Conservation (phyloP, 1,139 yeast genomes). For the Protomyces arabidopsidicola region DNA sequence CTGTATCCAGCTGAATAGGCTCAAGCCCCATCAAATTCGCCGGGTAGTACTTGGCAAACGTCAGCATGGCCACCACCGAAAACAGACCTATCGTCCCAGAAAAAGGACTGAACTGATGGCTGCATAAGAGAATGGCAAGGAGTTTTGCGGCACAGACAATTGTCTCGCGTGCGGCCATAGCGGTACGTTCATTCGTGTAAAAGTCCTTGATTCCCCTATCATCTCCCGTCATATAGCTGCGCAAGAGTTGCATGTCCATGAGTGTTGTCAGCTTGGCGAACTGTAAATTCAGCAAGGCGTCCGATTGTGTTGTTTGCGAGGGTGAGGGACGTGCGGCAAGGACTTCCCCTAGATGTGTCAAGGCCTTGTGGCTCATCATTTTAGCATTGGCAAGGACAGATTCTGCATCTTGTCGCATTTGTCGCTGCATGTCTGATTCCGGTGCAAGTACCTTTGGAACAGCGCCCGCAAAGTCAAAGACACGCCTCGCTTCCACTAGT, state of each 20-base stretch:
- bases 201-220: neutral
- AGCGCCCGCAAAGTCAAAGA: slow-evolving; percentile 9
- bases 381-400: slow-evolving; percentile 10
- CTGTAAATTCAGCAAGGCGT: slow-evolving; percentile 2
- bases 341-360: slow-evolving; percentile 1
- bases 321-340: slow-evolving; percentile 2
- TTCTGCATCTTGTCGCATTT: slow-evolving; percentile 8
- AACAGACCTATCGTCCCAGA: slow-evolving; percentile 19
- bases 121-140: neutral
- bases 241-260: slow-evolving; percentile 6
- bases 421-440: slow-evolving; percentile 1
- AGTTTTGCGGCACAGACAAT: slow-evolving; percentile 14
- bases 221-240: slow-evolving; percentile 10
- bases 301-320: neutral
- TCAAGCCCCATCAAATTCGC: slow-evolving; percentile 1
- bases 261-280: slow-evolving; percentile 11
- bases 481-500: slow-evolving; percentile 24
- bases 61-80: slow-evolving; percentile 2
- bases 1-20: slow-evolving; percentile 12
- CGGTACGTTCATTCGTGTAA: neutral
- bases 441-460: neutral
- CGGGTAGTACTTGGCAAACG: slow-evolving; percentile 15
- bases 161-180: neutral
- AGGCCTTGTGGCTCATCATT: slow-evolving; percentile 7
- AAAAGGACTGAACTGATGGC: slow-evolving; percentile 16